Conservation (phyloP, 1,284 basidiomycete species). For the Ceratobasidium theobromae region DNA sequence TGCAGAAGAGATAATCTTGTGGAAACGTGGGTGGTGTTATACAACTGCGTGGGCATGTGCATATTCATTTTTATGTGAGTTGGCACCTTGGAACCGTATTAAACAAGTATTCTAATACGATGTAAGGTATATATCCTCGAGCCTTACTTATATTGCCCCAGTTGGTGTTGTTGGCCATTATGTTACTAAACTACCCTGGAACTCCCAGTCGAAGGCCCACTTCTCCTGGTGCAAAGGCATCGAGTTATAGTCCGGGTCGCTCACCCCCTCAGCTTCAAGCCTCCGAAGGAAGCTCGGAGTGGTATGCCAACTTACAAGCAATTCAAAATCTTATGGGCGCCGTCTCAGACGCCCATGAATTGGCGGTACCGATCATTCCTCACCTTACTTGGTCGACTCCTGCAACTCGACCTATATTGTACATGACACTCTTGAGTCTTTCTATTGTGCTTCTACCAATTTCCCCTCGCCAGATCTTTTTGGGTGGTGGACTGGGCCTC, state of each 20-base stretch:
- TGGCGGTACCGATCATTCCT: constrained; percentile 43
- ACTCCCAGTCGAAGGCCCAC: not conserved
- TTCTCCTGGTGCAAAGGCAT: constrained; percentile 2
- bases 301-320: constrained; percentile 74
- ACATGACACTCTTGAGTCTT: constrained; percentile 39
- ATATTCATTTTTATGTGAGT: constrained; percentile 70
- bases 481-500: constrained; percentile 57
- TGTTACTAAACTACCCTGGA: constrained; percentile 54
- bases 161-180: constrained; percentile 53
- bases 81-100: constrained; percentile 28
- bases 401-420: constrained; percentile 57
- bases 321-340: constrained; percentile 81
- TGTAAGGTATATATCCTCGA: constrained; percentile 65
- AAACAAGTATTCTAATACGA: not conserved
- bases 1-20: constrained; percentile 69
- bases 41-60: constrained; percentile 66
- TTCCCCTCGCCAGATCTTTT: constrained; percentile 60
- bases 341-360: constrained; percentile 58
- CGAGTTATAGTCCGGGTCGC: constrained; percentile 23
- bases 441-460: constrained; percentile 53
- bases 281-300: constrained; percentile 61
- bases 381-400: constrained; percentile 56
- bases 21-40: constrained; percentile 67
- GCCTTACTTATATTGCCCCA: constrained; percentile 67
- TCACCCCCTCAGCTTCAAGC: constrained; percentile 39